Evolutionary conservation across 2,329 filamentous ascomycete genomes (phyloP), one percentile per base, ranked within the genome.

Genomic region (Aspergillus sclerotialis): DNA sequence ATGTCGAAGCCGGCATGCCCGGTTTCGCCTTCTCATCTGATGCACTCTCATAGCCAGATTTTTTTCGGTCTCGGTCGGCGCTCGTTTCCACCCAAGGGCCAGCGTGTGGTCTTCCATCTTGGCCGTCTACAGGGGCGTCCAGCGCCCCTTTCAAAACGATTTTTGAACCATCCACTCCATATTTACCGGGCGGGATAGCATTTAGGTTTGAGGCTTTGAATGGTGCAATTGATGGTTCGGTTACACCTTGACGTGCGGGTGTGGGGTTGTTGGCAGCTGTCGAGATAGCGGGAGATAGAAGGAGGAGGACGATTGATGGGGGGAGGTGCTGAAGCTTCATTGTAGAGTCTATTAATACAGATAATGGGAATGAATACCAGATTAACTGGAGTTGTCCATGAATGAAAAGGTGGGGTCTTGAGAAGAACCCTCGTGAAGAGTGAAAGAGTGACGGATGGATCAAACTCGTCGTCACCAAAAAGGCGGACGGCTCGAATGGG

Each of bases 71-170:
- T 34, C 68, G 57, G 18, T 69, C 67, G 15, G 66, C 65, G 27
- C 47, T 61, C 5, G 67, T 69, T 43, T 71, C 68, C 29, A 72
- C 65, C 53, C 76, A 80, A 2, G 92, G 92, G 2, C 92, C 92
- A 13, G 82, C 78, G 56, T 95, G 90, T 30, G 92, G 92, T 65
- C 89, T 92, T 30, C 92, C 92, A 65, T 96, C 92, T 50, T 84
- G 82, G 29, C 89, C 89, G 58, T 96, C 92, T 13, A 95, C 82
- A 0, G 90, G 90, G 36, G 84, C 86, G 67, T 92, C 82, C 58
- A 88, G 88, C 33, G 78, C 80, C 34, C 76, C 78, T 45, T 68
- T 64, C 2, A 51, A 55, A 38, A 45, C 46, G n/a, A 43, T 44
- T 26, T 51, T 45, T 13, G 48, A 40, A n/a, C 40, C 38, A 12